phyloP scores from a whole-genome alignment of 352 stramenopile species.

The Phytopythium montanum region DNA sequence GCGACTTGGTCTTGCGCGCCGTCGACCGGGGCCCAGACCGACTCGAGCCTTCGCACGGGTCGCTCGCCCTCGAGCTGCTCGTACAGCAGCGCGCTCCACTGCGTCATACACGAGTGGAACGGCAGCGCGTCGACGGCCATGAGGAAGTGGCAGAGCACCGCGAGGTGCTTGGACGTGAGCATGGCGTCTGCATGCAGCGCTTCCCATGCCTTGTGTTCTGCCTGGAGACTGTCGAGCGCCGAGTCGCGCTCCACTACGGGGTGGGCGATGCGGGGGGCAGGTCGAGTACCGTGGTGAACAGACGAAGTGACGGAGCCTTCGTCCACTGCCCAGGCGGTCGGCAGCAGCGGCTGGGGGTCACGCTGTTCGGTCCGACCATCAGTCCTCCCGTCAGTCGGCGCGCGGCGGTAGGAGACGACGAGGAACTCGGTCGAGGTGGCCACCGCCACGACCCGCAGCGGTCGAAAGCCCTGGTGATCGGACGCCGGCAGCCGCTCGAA shows the following conservation, averaged over 20 bases:
- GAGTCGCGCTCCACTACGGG: not conserved
- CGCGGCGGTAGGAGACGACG: constrained; percentile 63
- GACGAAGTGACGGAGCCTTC: not conserved
- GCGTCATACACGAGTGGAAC: constrained; percentile 20
- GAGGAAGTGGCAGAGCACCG: constrained; percentile 44
- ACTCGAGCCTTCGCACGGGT: not conserved
- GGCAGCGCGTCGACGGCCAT: constrained; percentile 21
- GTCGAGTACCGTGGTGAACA: not conserved
- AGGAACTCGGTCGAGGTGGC: constrained; percentile 50
- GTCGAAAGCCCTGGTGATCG: not conserved
- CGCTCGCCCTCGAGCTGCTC: constrained; percentile 10
- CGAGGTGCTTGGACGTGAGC: constrained; percentile 46
- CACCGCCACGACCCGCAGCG: constrained; percentile 39
- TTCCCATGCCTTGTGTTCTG: constrained; percentile 41
- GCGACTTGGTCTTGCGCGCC: constrained; percentile 8
- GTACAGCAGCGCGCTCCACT: constrained; percentile 25
- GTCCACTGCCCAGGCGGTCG: constrained; percentile 6
- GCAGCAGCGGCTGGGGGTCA: constrained; percentile 20
- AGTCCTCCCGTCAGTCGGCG: constrained; percentile 33
- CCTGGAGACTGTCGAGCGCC: not conserved
- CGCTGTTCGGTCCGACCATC: constrained; percentile 37
- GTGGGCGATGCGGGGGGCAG: not conserved
- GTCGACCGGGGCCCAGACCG: constrained; percentile 16
- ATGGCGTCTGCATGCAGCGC: constrained; percentile 28
- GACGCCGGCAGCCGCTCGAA: constrained; percentile 25